phyloP scores from a whole-genome alignment of 495 filamentous ascomycete genomes.

The Neurospora tetrasperma region DNA sequence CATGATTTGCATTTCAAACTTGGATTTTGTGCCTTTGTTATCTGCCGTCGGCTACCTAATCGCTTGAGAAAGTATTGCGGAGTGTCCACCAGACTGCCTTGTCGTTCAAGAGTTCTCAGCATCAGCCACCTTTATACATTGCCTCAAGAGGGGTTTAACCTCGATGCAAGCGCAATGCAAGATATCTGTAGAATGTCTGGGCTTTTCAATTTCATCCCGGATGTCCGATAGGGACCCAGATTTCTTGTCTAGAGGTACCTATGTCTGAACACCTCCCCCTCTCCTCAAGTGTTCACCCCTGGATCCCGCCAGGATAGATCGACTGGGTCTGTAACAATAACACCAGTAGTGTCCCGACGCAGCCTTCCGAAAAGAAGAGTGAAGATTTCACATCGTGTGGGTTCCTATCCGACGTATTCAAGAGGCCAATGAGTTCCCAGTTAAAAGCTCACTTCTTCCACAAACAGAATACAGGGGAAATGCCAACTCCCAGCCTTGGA shows the following conservation, averaged over 20 bases:
- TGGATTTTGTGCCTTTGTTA: background rate
- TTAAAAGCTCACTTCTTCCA: background rate
- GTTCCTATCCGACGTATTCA: background rate
- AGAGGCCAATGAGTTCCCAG: background rate
- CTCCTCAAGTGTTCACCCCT: background rate
- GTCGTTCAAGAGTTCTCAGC: background rate
- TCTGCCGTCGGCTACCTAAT: background rate
- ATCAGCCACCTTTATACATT: background rate
- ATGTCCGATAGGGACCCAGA: background rate
- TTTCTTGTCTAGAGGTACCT: background rate
- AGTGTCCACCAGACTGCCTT: background rate
- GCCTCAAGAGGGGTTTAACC: background rate
- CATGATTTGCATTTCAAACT: background rate
- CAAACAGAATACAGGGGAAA: background rate
- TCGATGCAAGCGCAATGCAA: background rate
- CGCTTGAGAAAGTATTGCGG: background rate
- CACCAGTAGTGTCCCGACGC: background rate
- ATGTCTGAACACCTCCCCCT: background rate
- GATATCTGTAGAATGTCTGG: background rate
- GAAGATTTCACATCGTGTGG: background rate
- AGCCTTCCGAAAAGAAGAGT: background rate
- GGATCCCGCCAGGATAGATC: background rate
- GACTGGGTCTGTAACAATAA: background rate
- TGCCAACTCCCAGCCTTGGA: background rate
- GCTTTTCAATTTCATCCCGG: background rate